Conservation (phyloP, 1,284 basidiomycete species). For the Ustilago shanxiensis region DNA sequence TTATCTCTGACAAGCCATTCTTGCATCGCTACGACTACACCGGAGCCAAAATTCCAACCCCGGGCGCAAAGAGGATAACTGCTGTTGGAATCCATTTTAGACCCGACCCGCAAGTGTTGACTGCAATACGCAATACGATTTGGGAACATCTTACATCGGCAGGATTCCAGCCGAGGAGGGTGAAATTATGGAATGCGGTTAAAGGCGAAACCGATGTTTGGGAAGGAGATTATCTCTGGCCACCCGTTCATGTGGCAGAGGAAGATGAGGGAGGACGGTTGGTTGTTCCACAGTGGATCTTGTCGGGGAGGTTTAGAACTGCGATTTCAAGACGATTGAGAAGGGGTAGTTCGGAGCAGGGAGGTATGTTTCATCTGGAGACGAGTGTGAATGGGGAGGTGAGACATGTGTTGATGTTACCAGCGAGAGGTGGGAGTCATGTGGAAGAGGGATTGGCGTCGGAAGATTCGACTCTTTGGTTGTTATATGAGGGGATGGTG, state of each 20-base stretch:
- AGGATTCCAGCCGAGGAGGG: not conserved
- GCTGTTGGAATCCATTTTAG: not conserved
- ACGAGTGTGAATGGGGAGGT: not conserved
- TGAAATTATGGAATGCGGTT: not conserved
- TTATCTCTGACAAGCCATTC: not conserved
- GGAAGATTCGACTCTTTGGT: not conserved
- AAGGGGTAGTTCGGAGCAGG: too few species aligned
- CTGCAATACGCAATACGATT: not conserved
- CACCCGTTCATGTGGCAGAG: not conserved
- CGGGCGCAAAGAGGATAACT: not conserved
- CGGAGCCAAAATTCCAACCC: not conserved
- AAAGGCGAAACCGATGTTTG: not conserved
- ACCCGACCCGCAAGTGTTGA: constrained; percentile 2
- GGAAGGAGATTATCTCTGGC: constrained; percentile 25
- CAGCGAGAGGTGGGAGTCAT: not conserved
- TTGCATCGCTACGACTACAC: not conserved
- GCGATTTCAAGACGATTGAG: not conserved
- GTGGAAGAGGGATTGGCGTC: rapidly evolving
- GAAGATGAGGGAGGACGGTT: not conserved
- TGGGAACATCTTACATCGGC: not conserved
- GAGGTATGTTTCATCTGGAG: not conserved
- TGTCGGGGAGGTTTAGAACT: not conserved
- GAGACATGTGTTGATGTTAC: constrained; percentile 7
- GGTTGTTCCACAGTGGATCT: not conserved
- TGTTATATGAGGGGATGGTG: constrained; percentile 16